phyloP scores from a whole-genome alignment of 1,284 basidiomycete genomes.

The Leccinum pallidistipes region DNA sequence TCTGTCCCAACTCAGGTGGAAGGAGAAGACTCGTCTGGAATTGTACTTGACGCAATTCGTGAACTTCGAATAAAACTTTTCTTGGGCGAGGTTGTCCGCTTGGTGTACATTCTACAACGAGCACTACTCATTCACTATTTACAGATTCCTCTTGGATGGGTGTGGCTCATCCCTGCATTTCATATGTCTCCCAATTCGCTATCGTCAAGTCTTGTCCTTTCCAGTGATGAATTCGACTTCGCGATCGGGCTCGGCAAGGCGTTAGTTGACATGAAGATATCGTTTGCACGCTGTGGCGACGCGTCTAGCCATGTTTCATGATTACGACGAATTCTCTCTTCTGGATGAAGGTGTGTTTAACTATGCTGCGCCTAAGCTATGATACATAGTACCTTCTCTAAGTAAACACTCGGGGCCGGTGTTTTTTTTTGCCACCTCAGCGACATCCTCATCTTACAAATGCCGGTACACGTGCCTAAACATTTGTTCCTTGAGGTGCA shows the following conservation, averaged over 20 bases:
- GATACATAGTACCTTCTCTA: background rate
- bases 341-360: background rate
- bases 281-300: constrained; percentile 41
- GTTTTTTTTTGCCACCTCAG: background rate
- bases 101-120: background rate
- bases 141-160: constrained; percentile 77
- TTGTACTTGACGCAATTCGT: constrained; percentile 66
- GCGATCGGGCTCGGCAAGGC: constrained; percentile 67
- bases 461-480: background rate
- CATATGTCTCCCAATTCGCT: constrained; percentile 50
- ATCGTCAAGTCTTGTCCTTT: constrained; percentile 38
- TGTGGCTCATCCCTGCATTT: constrained; percentile 83
- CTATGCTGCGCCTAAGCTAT: background rate
- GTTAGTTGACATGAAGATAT: constrained; percentile 64
- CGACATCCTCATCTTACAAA: background rate
- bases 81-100: constrained; percentile 57
- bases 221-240: constrained; percentile 71
- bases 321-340: background rate
- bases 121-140: constrained; percentile 6
- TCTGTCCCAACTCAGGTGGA: background rate
- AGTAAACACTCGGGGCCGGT: background rate
- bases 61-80: constrained; percentile 81
- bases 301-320: constrained; percentile 8
- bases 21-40: constrained; percentile 34
- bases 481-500: background rate